A percentile compares a stretch with the other conserved stretches of the same genome.
phyloP scores from a whole-genome alignment of 768 basidiomycete genomes.

The Porpolomopsis calyptriformis region DNA sequence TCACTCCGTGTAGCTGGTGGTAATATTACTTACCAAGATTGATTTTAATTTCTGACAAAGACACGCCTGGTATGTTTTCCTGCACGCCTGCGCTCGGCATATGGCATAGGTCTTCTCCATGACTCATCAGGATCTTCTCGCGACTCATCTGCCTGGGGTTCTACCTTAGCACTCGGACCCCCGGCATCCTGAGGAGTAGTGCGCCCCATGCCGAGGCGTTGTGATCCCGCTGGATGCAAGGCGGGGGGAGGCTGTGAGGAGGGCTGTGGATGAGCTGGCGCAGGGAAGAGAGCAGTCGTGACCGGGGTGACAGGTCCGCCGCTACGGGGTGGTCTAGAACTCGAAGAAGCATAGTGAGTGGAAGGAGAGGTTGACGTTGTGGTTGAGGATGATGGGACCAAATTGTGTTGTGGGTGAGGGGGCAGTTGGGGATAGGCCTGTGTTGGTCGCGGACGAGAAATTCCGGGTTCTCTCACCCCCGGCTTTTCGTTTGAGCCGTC shows the following conservation, averaged over 20 bases:
- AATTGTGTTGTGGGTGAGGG: conserved; percentile 1
- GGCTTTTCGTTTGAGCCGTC: conserved; percentile 6
- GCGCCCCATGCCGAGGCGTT: background rate
- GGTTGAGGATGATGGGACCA: conserved; percentile 3
- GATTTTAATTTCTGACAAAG: conserved; percentile 40
- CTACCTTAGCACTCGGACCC: conserved; percentile 24
- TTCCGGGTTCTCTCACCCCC: conserved; percentile 13
- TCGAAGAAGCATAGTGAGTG: conserved; percentile 17
- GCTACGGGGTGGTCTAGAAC: conserved; percentile 24
- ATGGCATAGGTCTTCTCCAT: conserved; percentile 65
- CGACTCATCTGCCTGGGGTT: conserved; percentile 37
- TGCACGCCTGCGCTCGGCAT: conserved; percentile 62
- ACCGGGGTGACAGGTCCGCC: conserved; percentile 22
- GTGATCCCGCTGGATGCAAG: conserved; percentile 7
- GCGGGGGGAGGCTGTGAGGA: conserved; percentile 15
- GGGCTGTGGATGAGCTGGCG: conserved; percentile 21
- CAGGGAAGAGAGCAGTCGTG: conserved; percentile 25
- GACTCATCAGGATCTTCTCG: conserved; percentile 54
- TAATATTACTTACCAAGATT: conserved; percentile 3
- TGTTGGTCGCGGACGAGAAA: conserved; percentile 17
- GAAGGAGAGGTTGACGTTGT: background rate
- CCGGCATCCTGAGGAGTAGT: conserved; percentile 18
- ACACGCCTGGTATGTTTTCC: conserved; percentile 74
- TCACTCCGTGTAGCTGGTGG: background rate
- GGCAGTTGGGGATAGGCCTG: conserved; percentile 7